Conservation (phyloP, 139 green algal species). For the Closterium sp. region DNA sequence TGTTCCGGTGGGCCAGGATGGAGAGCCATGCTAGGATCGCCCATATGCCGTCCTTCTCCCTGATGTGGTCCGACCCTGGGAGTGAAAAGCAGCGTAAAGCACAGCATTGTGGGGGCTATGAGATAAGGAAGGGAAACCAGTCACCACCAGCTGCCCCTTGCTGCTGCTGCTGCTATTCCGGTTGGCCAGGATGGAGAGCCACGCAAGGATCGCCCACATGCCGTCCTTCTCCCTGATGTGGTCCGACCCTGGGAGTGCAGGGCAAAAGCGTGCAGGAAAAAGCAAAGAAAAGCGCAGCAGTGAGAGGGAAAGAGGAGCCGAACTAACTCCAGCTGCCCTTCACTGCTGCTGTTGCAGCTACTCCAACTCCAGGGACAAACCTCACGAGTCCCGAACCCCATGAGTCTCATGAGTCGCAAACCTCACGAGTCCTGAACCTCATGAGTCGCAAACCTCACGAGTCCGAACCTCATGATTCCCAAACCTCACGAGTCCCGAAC, state of each 20-base stretch:
- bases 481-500: too few relatives aligned
- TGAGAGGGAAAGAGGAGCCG: neutral
- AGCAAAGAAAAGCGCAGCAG: neutral
- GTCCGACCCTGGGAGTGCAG: constrained; percentile 48
- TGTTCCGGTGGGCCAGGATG: constrained; percentile 47
- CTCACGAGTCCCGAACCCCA: too few relatives aligned
- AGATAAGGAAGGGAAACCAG: too few relatives aligned
- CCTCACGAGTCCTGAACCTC: too few relatives aligned
- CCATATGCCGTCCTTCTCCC: too few relatives aligned
- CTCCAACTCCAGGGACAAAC: too few relatives aligned
- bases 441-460: too few relatives aligned
- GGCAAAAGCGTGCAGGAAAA: constrained; percentile 35
- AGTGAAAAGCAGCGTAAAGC: neutral
- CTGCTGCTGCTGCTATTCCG: constrained; percentile 34
- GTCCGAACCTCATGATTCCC: too few relatives aligned
- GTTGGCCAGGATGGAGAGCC: constrained; percentile 60
- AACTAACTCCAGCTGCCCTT: neutral
- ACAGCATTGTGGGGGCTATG: too few relatives aligned
- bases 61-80: constrained; percentile 54
- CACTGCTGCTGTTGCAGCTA: neutral
- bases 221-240: constrained; percentile 62
- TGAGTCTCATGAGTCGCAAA: too few relatives aligned
- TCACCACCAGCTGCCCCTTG: constrained; percentile 44
- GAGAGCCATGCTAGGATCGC: too few relatives aligned
- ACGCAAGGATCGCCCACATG: constrained; percentile 63